Evolutionary conservation across 176 grass and related monocot species (phyloP).

Genomic region (Cenchrus americanus): DNA sequence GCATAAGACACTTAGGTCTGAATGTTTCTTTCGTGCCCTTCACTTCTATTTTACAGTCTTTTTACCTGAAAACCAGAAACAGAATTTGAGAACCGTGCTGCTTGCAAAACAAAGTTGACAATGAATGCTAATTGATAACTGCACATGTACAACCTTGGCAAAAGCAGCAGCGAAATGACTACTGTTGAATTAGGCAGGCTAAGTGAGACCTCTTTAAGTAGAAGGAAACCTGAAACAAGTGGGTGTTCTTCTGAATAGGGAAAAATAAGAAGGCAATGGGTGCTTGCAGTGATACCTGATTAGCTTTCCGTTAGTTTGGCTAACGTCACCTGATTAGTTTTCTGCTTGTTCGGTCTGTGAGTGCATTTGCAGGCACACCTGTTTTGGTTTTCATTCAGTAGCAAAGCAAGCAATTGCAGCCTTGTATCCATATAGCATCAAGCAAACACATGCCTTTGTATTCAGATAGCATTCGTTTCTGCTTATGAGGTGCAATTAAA

Average conservation of each 20-base stretch:
- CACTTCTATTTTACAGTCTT: background rate
- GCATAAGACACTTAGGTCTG: background rate
- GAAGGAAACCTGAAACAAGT: background rate
- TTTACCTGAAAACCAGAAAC: background rate
- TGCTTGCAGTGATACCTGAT: too few relatives aligned
- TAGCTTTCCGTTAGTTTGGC: too few relatives aligned
- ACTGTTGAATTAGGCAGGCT: background rate
- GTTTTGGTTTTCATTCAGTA: too few relatives aligned
- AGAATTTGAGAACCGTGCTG: background rate
- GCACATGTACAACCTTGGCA: background rate
- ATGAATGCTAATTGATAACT: background rate
- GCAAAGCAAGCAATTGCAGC: background rate
- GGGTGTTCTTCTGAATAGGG: background rate
- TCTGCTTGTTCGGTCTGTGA: too few relatives aligned
- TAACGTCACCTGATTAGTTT: too few relatives aligned
- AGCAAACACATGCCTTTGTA: too few relatives aligned
- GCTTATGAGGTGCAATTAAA: background rate
- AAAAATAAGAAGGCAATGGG: too few relatives aligned
- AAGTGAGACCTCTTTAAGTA: background rate
- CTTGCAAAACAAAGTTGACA: background rate
- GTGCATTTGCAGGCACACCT: too few relatives aligned
- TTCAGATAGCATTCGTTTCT: background rate
- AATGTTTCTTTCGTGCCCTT: background rate
- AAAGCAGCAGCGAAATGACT: background rate
- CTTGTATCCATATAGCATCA: too few relatives aligned